Evolutionary conservation across 306 rosid genomes (phyloP), one percentile per base, ranked within the genome.

Genomic region (Lathyrus sativus): DNA sequence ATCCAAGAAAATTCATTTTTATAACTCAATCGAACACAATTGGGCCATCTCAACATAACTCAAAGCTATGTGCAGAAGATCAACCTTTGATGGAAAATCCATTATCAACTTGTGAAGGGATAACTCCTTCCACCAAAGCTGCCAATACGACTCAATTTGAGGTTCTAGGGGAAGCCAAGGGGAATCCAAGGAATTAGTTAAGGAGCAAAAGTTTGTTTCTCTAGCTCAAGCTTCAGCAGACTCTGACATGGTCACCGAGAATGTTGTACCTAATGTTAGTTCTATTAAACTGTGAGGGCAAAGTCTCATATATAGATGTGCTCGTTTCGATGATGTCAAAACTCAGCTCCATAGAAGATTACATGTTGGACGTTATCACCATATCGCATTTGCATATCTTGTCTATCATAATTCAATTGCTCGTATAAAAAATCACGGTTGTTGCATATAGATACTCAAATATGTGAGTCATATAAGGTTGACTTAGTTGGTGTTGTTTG

Each of bases 1-100:
- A 84, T 72, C 85, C 84, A 12, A 82, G 74, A 14, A 86, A 86
- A 55, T 72, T 83, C 60, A 68, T 78, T 67, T 80, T 86, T 33
- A 71, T 76, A 38, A 78, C 81, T 70, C 69, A 65, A 51, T 76
- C 67, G 66, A 74, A 80, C 75, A 44, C 51, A 70, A 66, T 44
- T 67, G 76, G 62, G 50, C 70, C 88, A 44, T 70, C 74, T 51
- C 81, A 64, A 79, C 80, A 59, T 49, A 65, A 76, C 24, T 65
- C 85, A 22, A 80, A 82, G 42, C 38, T 51, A 28, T 62, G 72
- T 48, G 44, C 29, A 45, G 84, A 66, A 69, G 84, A 83, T 75
- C 43, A 62, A 53, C 75, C 76, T 33, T 12, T 72, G 72, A 80
- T 75, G 39, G 81, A 83, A 62, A 75, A 64, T 76, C 62, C 85